phyloP scores from a whole-genome alignment of 345 rosid genomes.

The Salix brachista region DNA sequence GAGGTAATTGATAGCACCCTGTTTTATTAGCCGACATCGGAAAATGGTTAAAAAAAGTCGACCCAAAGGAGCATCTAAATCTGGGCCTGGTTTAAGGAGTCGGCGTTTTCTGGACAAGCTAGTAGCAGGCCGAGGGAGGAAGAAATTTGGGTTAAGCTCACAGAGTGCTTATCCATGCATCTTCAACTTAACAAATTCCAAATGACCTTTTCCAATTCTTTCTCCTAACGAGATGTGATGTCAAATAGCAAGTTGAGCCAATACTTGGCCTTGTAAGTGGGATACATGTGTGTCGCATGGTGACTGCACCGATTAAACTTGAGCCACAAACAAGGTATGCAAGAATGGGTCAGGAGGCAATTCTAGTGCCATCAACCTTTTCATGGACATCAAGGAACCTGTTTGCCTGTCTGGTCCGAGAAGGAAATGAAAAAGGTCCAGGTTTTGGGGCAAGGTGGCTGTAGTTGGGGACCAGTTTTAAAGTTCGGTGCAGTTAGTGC shows the following conservation, averaged over 20 bases:
- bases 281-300: background rate
- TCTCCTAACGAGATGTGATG: too few relatives aligned
- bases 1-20: background rate
- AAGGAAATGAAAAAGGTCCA: constrained; percentile 3
- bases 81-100: background rate
- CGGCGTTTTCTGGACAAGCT: background rate
- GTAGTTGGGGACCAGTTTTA: constrained; percentile 11
- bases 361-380: background rate
- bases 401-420: constrained; percentile 12
- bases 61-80: background rate
- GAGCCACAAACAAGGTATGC: background rate
- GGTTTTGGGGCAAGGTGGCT: constrained; percentile 22
- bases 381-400: background rate
- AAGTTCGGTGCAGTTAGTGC: background rate
- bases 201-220: background rate
- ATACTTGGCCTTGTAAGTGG: background rate
- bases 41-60: background rate
- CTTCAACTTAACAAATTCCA: background rate
- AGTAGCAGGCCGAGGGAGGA: background rate
- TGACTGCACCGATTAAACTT: background rate
- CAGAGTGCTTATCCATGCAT: background rate
- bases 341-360: background rate
- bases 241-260: background rate
- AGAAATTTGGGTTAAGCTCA: background rate
- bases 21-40: background rate